A percentile compares a stretch with the other conserved stretches of the same genome.
These are phyloP conservation scores for Rhizopogon vulgaris DNA, from an alignment of 768 basidiomycete genomes.

Conservation along the genomic window DNA sequence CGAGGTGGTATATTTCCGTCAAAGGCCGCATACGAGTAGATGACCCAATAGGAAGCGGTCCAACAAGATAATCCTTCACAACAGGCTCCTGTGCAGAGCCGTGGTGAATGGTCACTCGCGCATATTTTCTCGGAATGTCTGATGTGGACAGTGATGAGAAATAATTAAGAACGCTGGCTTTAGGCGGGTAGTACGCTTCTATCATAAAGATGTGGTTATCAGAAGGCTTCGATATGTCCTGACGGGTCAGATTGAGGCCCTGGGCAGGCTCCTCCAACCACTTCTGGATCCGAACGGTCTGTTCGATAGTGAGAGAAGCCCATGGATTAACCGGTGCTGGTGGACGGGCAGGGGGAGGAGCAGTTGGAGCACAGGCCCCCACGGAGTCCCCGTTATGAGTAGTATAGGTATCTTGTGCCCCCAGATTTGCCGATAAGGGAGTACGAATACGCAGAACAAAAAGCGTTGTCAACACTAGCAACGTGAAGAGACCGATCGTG, in stretches of 20 bases:
- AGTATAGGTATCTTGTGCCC: not conserved
- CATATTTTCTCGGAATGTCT: constrained; percentile 32
- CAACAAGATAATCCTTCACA: constrained; percentile 53
- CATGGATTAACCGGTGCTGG: constrained; percentile 45
- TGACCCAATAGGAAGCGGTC: constrained; percentile 44
- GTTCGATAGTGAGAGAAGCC: constrained; percentile 41
- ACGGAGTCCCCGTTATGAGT: constrained; percentile 10
- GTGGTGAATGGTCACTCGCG: constrained; percentile 47
- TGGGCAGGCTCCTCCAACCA: constrained; percentile 41
- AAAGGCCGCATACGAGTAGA: constrained; percentile 35
- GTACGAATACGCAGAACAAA: constrained; percentile 6
- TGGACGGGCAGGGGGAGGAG: constrained; percentile 29
- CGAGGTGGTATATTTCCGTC: constrained; percentile 47
- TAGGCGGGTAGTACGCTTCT: constrained; percentile 44
- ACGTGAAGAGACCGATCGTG: constrained; percentile 4
- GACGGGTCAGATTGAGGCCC: constrained; percentile 43
- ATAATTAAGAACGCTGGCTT: constrained; percentile 41
- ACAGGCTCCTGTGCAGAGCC: constrained; percentile 34
- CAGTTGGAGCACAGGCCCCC: constrained; percentile 28
- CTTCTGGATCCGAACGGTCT: constrained; percentile 35
- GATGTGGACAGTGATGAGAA: constrained; percentile 27
- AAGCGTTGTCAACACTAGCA: constrained; percentile 10
- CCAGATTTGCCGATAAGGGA: constrained; percentile 2
- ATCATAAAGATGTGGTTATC: constrained; percentile 49
- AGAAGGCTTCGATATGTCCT: constrained; percentile 23